phyloP scores from a whole-genome alignment of 1,284 basidiomycete species.

The Abortiporus biennis region DNA sequence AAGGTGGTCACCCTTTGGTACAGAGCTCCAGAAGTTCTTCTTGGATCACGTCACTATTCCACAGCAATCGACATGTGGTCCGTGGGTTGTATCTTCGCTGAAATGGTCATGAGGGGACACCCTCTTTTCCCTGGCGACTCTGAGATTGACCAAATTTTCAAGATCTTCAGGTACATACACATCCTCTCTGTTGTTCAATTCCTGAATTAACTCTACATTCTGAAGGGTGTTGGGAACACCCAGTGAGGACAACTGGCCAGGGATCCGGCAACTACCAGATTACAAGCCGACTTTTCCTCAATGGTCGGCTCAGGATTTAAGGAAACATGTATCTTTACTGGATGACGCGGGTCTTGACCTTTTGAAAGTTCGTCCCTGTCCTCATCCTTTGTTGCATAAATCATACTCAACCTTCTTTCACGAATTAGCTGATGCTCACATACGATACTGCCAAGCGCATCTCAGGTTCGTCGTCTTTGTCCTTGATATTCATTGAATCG shows the following conservation, averaged over 20 bases:
- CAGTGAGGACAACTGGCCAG: conserved; percentile 89
- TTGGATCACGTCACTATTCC: conserved; percentile 93
- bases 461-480: conserved; percentile 57
- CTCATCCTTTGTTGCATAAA: not conserved
- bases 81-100: conserved; percentile 91
- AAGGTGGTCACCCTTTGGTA: conserved; percentile 99
- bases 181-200: not conserved
- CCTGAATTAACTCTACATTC: not conserved
- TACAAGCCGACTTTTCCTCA: conserved; percentile 97
- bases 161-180: conserved; percentile 82
- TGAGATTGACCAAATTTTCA: conserved; percentile 99
- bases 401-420: not conserved
- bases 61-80: conserved; percentile 99
- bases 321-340: conserved; percentile 58
- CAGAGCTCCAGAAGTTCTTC: conserved; percentile 92
- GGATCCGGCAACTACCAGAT: conserved; percentile 85
- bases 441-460: conserved; percentile 95
- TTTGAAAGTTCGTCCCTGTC: conserved; percentile 48
- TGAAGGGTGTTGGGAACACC: conserved; percentile 90
- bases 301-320: conserved; percentile 75
- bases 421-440: conserved; percentile 64
- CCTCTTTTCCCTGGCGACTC: conserved; percentile 98
- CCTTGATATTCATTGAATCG: conserved; percentile 2
- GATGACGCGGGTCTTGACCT: conserved; percentile 76
- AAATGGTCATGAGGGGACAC: conserved; percentile 85